Conservation (phyloP, 2,329 filamentous ascomycete genomes). For the Colletotrichum sp. region DNA sequence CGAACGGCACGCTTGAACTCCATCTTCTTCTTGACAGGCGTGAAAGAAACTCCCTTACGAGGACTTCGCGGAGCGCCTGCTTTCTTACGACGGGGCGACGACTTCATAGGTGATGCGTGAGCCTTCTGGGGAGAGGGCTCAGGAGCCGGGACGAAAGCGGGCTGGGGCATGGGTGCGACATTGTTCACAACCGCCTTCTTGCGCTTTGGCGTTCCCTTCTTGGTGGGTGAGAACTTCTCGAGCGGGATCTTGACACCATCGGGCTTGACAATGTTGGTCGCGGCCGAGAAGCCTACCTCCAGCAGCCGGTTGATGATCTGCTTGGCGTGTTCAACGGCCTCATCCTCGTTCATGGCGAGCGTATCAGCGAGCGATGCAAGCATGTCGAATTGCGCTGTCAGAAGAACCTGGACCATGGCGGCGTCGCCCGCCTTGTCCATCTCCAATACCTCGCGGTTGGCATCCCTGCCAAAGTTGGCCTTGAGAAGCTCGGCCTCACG, state of each 20-base stretch:
- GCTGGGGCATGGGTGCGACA: slow-evolving; percentile 50
- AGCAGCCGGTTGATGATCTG: slow-evolving; percentile 79
- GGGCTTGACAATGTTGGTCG: slow-evolving; percentile 87
- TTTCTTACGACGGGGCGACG: slow-evolving; percentile 83
- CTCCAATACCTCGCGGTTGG: slow-evolving; percentile 77
- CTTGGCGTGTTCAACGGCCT: slow-evolving; percentile 82
- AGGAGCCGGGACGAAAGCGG: slow-evolving; percentile 40
- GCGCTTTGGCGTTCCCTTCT: slow-evolving; percentile 78
- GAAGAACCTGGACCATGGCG: slow-evolving; percentile 78
- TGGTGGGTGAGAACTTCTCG: slow-evolving; percentile 73
- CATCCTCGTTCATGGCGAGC: slow-evolving; percentile 80
- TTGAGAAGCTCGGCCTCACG: slow-evolving; percentile 89
- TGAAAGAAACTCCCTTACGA: slow-evolving; percentile 79
- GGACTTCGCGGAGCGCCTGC: slow-evolving; percentile 42
- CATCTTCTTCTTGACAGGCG: slow-evolving; percentile 79
- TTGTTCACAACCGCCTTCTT: slow-evolving; percentile 56
- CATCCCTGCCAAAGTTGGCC: slow-evolving; percentile 80
- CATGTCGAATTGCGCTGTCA: slow-evolving; percentile 92
- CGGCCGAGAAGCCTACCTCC: slow-evolving; percentile 74
- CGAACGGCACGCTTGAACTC: slow-evolving; percentile 78
- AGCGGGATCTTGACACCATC: slow-evolving; percentile 70
- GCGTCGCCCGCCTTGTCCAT: slow-evolving; percentile 84
- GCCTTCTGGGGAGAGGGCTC: slow-evolving; percentile 21
- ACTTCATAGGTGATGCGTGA: slow-evolving; percentile 69
- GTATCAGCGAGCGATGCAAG: slow-evolving; percentile 83